A percentile compares a stretch with the other conserved stretches of the same genome.
Conservation (phyloP, 129 eudicot species). For the Calendula officinalis region DNA sequence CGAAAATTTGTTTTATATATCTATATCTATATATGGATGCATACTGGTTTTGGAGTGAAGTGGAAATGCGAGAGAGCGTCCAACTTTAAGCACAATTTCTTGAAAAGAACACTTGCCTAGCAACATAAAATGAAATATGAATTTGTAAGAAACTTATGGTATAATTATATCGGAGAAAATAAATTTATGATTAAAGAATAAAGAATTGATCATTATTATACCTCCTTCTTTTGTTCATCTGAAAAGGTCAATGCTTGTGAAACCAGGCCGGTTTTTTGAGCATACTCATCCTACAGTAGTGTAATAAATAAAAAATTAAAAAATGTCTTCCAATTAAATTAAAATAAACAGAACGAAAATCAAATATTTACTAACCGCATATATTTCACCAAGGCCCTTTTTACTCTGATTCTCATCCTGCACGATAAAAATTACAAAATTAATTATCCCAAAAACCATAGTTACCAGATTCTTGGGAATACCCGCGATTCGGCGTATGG, state of each 20-base stretch:
- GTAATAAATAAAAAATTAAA: neutral
- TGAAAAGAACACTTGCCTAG: constrained; percentile 70
- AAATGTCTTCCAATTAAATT: neutral
- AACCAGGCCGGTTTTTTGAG: constrained; percentile 78
- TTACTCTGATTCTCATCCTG: constrained; percentile 95
- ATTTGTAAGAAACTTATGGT: constrained; percentile 5
- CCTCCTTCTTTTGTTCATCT: constrained; percentile 90
- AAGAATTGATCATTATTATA: neutral
- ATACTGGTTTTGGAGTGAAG: constrained; percentile 96
- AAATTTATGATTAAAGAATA: neutral
- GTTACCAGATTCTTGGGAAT: too few relatives aligned
- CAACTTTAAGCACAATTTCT: constrained; percentile 75
- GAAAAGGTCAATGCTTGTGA: constrained; percentile 68
- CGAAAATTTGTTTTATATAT: neutral
- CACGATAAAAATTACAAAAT: constrained; percentile 20
- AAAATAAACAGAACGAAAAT: neutral
- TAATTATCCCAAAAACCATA: neutral
- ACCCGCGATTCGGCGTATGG: too few relatives aligned
- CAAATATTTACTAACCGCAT: constrained; percentile 56
- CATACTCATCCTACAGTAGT: constrained; percentile 80
- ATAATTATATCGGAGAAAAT: neutral
- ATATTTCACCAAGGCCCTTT: constrained; percentile 92
- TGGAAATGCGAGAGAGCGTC: constrained; percentile 97
- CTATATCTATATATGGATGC: constrained; percentile 11
- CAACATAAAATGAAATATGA: constrained; percentile 15